A percentile compares a stretch with the other conserved stretches of the same genome.
Conservation (phyloP, 257 asterid genomes). For the Misopates orontium region DNA sequence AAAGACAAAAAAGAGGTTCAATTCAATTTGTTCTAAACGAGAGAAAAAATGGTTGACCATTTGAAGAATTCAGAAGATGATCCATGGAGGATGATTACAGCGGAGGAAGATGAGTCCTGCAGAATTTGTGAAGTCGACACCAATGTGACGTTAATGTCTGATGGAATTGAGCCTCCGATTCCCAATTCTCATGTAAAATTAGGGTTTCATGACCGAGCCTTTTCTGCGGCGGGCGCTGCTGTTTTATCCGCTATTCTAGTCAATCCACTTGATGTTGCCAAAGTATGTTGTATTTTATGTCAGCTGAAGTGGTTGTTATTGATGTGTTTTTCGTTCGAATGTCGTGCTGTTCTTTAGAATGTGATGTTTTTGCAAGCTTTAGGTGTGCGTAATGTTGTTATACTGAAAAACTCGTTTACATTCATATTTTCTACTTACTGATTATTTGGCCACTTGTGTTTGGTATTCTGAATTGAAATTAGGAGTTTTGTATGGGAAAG, state of each 20-base stretch:
- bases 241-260: constrained; percentile 51
- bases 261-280: constrained; percentile 58
- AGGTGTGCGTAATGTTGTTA: no score
- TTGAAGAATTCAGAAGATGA: constrained; percentile 25
- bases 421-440: background rate
- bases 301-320: background rate
- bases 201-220: constrained; percentile 43
- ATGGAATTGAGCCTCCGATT: constrained; percentile 24
- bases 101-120: constrained; percentile 6
- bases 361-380: no score
- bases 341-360: no score
- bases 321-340: no score
- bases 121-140: constrained; percentile 11
- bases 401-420: no score
- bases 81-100: constrained; percentile 36
- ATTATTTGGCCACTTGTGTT: background rate
- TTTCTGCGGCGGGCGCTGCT: constrained; percentile 60
- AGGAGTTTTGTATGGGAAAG: background rate
- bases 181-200: constrained; percentile 19
- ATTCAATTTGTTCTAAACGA: no score
- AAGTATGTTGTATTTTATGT: constrained; percentile 29
- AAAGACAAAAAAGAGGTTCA: no score
- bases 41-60: constrained; percentile 37
- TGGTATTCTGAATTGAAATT: no score
- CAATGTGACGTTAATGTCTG: constrained; percentile 39